These are phyloP conservation scores for Fonsecaea monophora DNA, from an alignment of 2,329 filamentous ascomycete genomes.

Conservation along the genomic window DNA sequence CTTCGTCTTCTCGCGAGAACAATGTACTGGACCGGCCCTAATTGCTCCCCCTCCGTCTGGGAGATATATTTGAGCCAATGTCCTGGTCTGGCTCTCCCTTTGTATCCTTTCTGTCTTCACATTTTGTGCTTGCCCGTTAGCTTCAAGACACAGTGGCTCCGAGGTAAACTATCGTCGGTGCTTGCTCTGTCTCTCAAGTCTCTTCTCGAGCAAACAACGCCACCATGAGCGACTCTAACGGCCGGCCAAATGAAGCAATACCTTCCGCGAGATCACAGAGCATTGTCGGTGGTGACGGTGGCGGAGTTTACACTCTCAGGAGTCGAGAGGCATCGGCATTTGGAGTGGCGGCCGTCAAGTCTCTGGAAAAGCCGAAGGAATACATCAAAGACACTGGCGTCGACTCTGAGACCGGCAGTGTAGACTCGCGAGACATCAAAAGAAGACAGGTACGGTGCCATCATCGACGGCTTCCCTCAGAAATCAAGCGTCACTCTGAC, in stretches of 20 bases:
- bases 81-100: neutral
- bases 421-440: neutral
- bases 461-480: neutral
- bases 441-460: neutral
- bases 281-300: neutral
- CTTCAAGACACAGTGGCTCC: neutral
- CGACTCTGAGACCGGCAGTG: neutral
- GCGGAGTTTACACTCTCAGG: constrained; percentile 1
- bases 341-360: neutral
- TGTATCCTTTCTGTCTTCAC: neutral
- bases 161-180: neutral
- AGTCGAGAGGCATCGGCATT: neutral
- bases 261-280: neutral
- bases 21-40: neutral
- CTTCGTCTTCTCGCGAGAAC: neutral
- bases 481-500: neutral
- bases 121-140: neutral
- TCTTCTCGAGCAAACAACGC: neutral
- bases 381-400: neutral
- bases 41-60: neutral
- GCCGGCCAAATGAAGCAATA: neutral
- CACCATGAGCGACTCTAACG: neutral
- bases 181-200: neutral
- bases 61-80: neutral
- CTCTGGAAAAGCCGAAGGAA: neutral